Evolutionary conservation across 257 asterid species (phyloP).

Genomic region (Vinca minor): DNA sequence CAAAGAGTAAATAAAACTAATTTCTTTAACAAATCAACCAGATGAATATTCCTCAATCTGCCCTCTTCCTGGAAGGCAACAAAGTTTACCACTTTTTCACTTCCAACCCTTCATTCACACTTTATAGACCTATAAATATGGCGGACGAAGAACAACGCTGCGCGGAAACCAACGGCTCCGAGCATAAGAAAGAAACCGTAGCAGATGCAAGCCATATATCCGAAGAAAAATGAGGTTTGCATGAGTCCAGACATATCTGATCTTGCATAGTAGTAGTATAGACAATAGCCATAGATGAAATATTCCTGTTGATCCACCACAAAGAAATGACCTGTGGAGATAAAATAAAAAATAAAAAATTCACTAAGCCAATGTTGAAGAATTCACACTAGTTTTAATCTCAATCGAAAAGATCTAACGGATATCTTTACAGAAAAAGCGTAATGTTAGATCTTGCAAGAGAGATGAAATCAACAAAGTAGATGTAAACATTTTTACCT

Average conservation of each 20-base stretch:
- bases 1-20: neutral
- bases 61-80: neutral
- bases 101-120: constrained; percentile 16
- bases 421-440: neutral
- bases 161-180: constrained; percentile 29
- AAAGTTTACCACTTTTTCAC: neutral
- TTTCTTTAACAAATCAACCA: neutral
- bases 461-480: neutral
- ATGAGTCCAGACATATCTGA: constrained; percentile 31
- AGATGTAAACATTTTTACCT: constrained; percentile 10
- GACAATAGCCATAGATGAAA: constrained; percentile 29
- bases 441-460: no score
- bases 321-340: constrained; percentile 21
- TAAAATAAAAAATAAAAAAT: no score
- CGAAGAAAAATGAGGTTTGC: constrained; percentile 31
- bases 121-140: constrained; percentile 30
- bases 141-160: constrained; percentile 26
- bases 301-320: constrained; percentile 31
- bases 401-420: no score
- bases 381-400: no score
- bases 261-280: constrained; percentile 27
- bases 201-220: constrained; percentile 31
- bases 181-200: constrained; percentile 33
- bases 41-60: neutral
- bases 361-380: neutral